Percentiles rank a stretch among this genome's conserved stretches.
These are phyloP conservation scores for Sporothrix variecibatus DNA, from an alignment of 2,329 filamentous ascomycete species.

Conservation along the genomic window DNA sequence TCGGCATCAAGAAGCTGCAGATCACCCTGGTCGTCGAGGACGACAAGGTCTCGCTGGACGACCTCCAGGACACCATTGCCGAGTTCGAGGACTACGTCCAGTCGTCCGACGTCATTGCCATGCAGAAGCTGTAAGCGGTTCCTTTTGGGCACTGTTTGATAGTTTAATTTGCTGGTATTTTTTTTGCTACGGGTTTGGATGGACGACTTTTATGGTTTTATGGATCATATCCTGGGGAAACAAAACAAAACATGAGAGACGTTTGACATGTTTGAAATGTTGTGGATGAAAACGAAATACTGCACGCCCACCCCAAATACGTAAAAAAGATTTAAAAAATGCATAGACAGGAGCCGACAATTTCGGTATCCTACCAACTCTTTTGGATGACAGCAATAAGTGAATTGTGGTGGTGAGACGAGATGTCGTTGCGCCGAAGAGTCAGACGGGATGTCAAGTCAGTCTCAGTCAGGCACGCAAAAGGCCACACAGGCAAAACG, in stretches of 20 bases:
- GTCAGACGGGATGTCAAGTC: neutral
- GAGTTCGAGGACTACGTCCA: constrained; percentile 94
- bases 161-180: neutral
- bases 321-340: constrained; percentile 19
- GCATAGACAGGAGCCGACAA: constrained; percentile 3
- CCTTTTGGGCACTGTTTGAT: neutral
- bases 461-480: neutral
- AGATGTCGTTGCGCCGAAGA: neutral
- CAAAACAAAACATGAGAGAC: constrained; percentile 14
- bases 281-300: constrained; percentile 17
- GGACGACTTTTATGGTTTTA: constrained; percentile 8
- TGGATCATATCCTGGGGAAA: constrained; percentile 10
- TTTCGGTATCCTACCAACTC: neutral
- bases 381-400: too few species aligned
- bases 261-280: neutral
- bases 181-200: neutral
- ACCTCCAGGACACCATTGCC: constrained; percentile 81
- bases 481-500: neutral
- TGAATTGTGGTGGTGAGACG: neutral
- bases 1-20: constrained; percentile 99
- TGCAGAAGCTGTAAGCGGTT: constrained; percentile 80
- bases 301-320: constrained; percentile 12
- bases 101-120: constrained; percentile 85
- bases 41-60: constrained; percentile 86
- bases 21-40: constrained; percentile 98